Evolutionary conservation across 2,329 filamentous ascomycete genomes (phyloP).

Genomic region (Pseudogymnoascus pannorum): DNA sequence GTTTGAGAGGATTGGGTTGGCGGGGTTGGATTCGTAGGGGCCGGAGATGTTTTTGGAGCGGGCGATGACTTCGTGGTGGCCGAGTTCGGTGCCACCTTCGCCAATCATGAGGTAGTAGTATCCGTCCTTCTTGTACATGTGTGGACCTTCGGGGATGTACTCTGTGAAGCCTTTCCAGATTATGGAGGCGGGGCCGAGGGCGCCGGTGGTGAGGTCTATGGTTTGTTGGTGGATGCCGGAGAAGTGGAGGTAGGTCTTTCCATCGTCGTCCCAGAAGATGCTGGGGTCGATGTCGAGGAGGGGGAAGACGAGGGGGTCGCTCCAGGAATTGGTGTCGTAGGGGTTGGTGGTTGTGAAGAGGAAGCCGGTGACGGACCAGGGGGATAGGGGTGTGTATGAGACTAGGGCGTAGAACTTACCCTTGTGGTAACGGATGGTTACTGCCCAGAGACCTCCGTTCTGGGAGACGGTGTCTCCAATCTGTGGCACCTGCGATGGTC

Average conservation of each 20-base stretch:
- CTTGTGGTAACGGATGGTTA: slow-evolving; percentile 37
- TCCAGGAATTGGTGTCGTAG: slow-evolving; percentile 34
- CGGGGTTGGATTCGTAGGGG: slow-evolving; percentile 35
- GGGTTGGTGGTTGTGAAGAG: slow-evolving; percentile 37
- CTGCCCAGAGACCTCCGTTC: slow-evolving; percentile 39
- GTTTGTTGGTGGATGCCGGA: slow-evolving; percentile 19
- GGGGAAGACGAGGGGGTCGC: slow-evolving; percentile 33
- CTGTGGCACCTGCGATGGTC: slow-evolving; percentile 34
- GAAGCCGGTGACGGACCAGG: slow-evolving; percentile 27
- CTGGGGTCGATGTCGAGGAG: slow-evolving; percentile 40
- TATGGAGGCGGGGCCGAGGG: slow-evolving; percentile 17
- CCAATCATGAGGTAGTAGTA: slow-evolving; percentile 44
- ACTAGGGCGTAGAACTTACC: slow-evolving; percentile 38
- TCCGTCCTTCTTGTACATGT: slow-evolving; percentile 39
- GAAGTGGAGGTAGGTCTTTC: slow-evolving; percentile 30
- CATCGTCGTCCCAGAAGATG: slow-evolving; percentile 39
- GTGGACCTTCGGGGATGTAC: slow-evolving; percentile 32
- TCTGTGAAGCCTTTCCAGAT: slow-evolving; percentile 29
- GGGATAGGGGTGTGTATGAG: not conserved
- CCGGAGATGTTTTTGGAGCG: slow-evolving; percentile 34
- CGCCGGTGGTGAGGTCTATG: slow-evolving; percentile 19
- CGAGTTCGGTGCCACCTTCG: slow-evolving; percentile 39
- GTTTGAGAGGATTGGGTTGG: slow-evolving; percentile 41
- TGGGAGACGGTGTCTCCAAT: slow-evolving; percentile 17
- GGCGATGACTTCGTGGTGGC: slow-evolving; percentile 38